These are phyloP conservation scores for Streptanthus diversifolius DNA, from an alignment of 345 rosid species.

Conservation along the genomic window DNA sequence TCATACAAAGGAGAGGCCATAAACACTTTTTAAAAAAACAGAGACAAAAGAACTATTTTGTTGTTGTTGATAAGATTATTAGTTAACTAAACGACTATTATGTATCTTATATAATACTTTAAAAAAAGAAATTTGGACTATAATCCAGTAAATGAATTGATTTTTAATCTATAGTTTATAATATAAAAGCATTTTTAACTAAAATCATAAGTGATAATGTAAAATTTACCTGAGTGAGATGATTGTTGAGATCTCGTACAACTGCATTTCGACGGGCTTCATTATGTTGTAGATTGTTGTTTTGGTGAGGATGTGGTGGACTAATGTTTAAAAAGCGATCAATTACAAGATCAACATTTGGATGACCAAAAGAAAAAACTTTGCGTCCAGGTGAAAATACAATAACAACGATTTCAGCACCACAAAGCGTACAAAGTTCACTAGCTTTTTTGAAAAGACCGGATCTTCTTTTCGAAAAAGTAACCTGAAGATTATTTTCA, in stretches of 20 bases:
- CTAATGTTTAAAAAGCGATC: constrained; percentile 33
- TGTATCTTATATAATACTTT: background rate
- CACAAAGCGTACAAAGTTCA: constrained; percentile 27
- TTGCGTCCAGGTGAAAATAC: constrained; percentile 35
- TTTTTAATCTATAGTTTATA: background rate
- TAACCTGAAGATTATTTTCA: constrained; percentile 21
- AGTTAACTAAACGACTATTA: background rate
- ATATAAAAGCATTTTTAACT: background rate
- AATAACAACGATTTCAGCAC: constrained; percentile 10
- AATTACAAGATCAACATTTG: constrained; percentile 36
- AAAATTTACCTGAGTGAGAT: constrained; percentile 37
- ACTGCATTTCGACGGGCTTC: constrained; percentile 43
- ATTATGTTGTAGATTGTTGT: constrained; percentile 5
- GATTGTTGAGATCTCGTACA: constrained; percentile 48
- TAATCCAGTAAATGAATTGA: background rate
- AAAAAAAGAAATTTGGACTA: background rate
- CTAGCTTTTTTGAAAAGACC: constrained; percentile 32
- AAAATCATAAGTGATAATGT: background rate
- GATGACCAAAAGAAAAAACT: constrained; percentile 60
- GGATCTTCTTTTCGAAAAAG: constrained; percentile 30
- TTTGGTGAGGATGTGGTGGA: background rate
- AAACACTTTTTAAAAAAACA: background rate
- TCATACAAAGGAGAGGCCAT: background rate
- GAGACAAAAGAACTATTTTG: background rate
- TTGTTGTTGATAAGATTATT: background rate